A percentile compares a stretch with the other conserved stretches of the same genome.
Conservation (phyloP, 2,329 filamentous ascomycete species). For the Cytospora piceae region DNA sequence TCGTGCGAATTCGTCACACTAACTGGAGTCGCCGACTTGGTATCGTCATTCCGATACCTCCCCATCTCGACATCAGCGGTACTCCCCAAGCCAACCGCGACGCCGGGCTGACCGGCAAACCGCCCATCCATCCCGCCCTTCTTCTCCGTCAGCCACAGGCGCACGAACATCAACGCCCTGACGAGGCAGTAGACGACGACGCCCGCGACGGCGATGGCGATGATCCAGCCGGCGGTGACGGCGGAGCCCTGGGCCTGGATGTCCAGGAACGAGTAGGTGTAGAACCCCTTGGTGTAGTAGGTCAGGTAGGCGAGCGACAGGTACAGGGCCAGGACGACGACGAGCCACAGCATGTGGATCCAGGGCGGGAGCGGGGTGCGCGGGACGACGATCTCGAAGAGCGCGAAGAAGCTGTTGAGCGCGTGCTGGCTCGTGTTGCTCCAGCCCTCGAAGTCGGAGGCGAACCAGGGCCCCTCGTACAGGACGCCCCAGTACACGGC, state of each 20-base stretch:
- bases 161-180: constrained; percentile 54
- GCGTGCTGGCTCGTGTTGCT: constrained; percentile 74
- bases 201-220: constrained; percentile 60
- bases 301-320: constrained; percentile 76
- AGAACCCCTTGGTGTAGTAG: constrained; percentile 69
- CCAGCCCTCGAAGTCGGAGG: constrained; percentile 59
- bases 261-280: constrained; percentile 80
- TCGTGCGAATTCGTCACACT: constrained; percentile 16
- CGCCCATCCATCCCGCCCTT: constrained; percentile 50
- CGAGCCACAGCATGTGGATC: constrained; percentile 68
- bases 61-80: constrained; percentile 27
- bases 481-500: constrained; percentile 72
- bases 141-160: constrained; percentile 53
- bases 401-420: constrained; percentile 72
- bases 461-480: constrained; percentile 56
- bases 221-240: constrained; percentile 65
- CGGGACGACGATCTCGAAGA: constrained; percentile 75
- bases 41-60: not conserved
- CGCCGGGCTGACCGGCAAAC: constrained; percentile 38
- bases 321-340: constrained; percentile 74
- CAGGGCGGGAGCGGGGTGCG: constrained; percentile 65
- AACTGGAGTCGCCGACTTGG: constrained; percentile 12
- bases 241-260: constrained; percentile 52
- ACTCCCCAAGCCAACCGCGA: constrained; percentile 29
- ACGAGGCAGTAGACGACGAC: constrained; percentile 57